Evolutionary conservation across 2,329 filamentous ascomycete species (phyloP).

Genomic region (Cladosporium sp.): DNA sequence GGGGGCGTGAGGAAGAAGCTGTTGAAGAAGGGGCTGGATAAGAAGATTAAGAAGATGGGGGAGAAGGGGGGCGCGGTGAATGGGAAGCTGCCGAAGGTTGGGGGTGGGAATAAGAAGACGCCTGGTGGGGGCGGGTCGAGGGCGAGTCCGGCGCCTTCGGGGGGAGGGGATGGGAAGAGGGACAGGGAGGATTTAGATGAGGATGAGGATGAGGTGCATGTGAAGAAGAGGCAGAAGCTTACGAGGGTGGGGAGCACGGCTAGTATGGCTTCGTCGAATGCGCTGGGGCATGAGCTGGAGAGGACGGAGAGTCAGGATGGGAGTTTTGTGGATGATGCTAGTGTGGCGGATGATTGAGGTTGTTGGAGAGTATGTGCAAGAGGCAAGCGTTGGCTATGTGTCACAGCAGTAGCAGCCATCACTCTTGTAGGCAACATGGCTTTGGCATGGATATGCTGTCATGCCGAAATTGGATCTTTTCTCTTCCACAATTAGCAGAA

Average conservation of each 20-base stretch:
- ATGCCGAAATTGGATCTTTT: no score
- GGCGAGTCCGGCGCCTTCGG: conserved; percentile 17
- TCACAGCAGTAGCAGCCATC: no score
- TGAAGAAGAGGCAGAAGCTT: conserved; percentile 34
- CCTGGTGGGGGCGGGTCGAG: conserved; percentile 7
- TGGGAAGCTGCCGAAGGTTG: conserved; percentile 27
- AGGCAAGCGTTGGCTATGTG: no score
- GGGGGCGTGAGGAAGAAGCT: conserved; percentile 31
- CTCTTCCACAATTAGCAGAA: no score
- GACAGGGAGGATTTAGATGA: conserved; percentile 20
- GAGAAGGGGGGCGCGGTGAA: conserved; percentile 25
- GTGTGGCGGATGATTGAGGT: conserved; percentile 10
- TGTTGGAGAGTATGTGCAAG: background rate
- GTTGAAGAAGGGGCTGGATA: conserved; percentile 35
- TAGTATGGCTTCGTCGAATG: conserved; percentile 24
- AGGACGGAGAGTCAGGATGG: conserved; percentile 30
- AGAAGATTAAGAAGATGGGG: conserved; percentile 40
- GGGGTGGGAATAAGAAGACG: conserved; percentile 19
- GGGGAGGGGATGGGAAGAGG: conserved; percentile 25
- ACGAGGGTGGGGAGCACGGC: conserved; percentile 29
- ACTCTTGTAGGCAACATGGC: no score
- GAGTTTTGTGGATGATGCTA: conserved; percentile 31
- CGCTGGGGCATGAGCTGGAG: conserved; percentile 24
- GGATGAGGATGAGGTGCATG: conserved; percentile 11
- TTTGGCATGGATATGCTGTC: no score